Evolutionary conservation across 345 rosid genomes (phyloP), one percentile per base, ranked within the genome.

Genomic region (Brassica rapa): DNA sequence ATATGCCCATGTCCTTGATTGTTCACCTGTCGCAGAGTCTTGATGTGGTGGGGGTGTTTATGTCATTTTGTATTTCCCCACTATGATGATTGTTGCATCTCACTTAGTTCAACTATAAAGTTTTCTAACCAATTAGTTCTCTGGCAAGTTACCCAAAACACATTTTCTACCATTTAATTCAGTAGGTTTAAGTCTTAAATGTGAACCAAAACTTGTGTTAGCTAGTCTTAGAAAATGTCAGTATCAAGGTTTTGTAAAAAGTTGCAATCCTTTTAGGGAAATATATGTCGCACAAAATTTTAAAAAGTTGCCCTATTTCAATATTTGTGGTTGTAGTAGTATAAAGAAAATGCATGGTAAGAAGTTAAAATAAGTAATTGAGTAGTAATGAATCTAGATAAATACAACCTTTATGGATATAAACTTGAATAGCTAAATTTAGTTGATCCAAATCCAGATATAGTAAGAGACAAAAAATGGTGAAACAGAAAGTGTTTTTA

Each of bases 401-500:
- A 2, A 37, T 35, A 63, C 56, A 46, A 35, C 43, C 66, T 29
- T 29, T 8, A 51, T 37, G 76, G 57, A 51, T 68, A 74, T 49
- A 68, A 73, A 73, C 69, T 68, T 35, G 51, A 61, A 68, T 73
- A 8, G 73, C 82, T 67, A 79, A 60, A 74, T 5, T 7, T 80
- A 80, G 82, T 80, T 62, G 68, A 64, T 63, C 2, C 27, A 75
- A 60, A 21, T 5, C 64, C 29, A 57, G 5, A 75, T 57, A 56
- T 75, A 81, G 83, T 49, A 57, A 71, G 35, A 64, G 75, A 75
- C 59, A 65, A 75, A 70, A 63, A 70, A 80, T 70, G 68, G 67
- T 64, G 56, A 75, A 81, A 75, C 72, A 56, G 60, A 70, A 80
- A 74, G 41, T 64, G 63, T 64, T 66, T 66, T 70, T 7, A 37